Conservation (phyloP, 2,329 filamentous ascomycete genomes). For the Venturia pyrina region DNA sequence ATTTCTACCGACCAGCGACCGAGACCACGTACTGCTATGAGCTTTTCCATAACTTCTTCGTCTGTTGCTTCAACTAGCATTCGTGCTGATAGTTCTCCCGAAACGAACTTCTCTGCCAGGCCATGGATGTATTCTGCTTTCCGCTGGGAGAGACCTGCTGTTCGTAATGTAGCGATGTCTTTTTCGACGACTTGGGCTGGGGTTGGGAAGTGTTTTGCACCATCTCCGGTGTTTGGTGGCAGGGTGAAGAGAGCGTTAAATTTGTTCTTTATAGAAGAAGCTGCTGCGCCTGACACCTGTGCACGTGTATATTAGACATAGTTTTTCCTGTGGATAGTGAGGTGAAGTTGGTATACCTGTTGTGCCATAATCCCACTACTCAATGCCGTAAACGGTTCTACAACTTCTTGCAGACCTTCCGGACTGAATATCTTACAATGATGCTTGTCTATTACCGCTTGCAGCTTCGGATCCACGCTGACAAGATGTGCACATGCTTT, state of each 20-base stretch:
- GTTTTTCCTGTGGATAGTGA: constrained; percentile 11
- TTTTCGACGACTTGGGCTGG: constrained; percentile 60
- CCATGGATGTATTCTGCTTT: constrained; percentile 94
- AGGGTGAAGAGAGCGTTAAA: constrained; percentile 63
- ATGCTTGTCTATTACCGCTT: constrained; percentile 61
- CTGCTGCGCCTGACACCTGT: constrained; percentile 75
- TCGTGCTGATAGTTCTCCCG: constrained; percentile 62
- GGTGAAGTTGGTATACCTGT: constrained; percentile 38
- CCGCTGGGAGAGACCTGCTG: constrained; percentile 80
- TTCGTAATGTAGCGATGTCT: constrained; percentile 59
- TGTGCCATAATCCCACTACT: constrained; percentile 87
- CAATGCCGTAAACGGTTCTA: constrained; percentile 81
- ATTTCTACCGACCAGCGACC: constrained; percentile 93
- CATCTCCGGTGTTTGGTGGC: constrained; percentile 18
- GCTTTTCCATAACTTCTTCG: constrained; percentile 70
- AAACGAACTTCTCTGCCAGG: constrained; percentile 68
- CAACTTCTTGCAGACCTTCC: constrained; percentile 68
- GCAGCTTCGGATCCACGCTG: constrained; percentile 60
- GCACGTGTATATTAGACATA: constrained; percentile 15
- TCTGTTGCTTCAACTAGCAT: constrained; percentile 73
- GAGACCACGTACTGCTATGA: constrained; percentile 78
- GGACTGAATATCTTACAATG: constrained; percentile 72
- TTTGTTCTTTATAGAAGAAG: constrained; percentile 76
- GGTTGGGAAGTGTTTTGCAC: constrained; percentile 52
- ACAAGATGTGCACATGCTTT: constrained; percentile 68